Evolutionary conservation across 768 basidiomycete genomes (phyloP), one percentile per base, ranked within the genome.

Genomic region (Scleroderma bovista): DNA sequence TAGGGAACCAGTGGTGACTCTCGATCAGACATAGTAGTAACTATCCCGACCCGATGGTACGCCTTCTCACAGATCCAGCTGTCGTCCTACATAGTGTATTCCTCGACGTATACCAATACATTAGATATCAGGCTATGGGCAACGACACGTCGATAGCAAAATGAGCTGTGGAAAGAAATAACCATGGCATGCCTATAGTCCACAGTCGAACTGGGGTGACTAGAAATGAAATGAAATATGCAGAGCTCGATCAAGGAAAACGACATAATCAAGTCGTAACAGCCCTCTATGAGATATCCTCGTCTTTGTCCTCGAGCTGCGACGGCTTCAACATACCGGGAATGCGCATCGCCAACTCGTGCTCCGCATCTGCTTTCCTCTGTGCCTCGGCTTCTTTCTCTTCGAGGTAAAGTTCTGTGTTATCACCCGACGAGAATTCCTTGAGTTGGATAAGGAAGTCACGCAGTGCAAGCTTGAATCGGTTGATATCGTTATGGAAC

Each of bases 401-500:
- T 61, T 97, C 95, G 57, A 92, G 74, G 72, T 77, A 97, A 33
- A 97, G 74, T 56, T 97, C 96, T 9, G 93, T 73, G 56, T 95
- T 94, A 61, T 96, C 93, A 53, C 78, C 77, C 6, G 86, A 89
- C 6, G 92, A 93, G 73, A 96, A 98, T 69, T 98, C 96, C 66
- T 96, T 96, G 54, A 99, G 81, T 59, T 93, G 89, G 58, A 99
- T 92, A 49, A 99, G 81, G 85, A 98, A 99, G 70, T 98, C 96
- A 50, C 95, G 89, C 43, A 97, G 76, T 15, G 88, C 85, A 57
- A 91, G 74, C 72, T 98, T 97, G 84, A 98, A 99, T 56, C 86
- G 81, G 59, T 85, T 87, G 69, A 85, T 81, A 60, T 92, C 88
- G 61, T 74, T 83, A 61, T 90, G 79, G 62, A 80, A 80, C 62